phyloP scores from a whole-genome alignment of 2,329 filamentous ascomycete genomes.

The Cercospora brassicicola region DNA sequence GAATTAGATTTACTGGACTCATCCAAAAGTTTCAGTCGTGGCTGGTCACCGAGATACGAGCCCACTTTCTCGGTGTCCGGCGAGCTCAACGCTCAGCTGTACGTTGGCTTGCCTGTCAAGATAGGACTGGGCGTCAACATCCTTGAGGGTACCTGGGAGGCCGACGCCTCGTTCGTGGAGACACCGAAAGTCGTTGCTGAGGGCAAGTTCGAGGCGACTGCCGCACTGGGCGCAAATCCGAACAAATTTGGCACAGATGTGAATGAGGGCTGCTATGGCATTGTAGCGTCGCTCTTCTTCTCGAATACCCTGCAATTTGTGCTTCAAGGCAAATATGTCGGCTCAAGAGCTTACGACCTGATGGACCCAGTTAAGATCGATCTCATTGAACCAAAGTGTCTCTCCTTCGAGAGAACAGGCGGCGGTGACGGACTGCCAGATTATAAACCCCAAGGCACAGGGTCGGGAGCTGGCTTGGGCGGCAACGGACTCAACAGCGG shows the following conservation, averaged over 20 bases:
- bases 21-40: neutral
- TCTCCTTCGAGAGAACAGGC: neutral
- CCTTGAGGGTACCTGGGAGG: neutral
- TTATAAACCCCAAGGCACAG: neutral
- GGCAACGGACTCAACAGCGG: neutral
- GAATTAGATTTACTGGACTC: neutral
- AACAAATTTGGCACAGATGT: neutral
- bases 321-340: neutral
- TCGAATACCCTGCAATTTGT: neutral
- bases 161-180: neutral
- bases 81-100: neutral
- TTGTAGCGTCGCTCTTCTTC: neutral
- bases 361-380: neutral
- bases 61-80: neutral
- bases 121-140: neutral
- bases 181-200: neutral
- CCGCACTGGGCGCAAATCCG: neutral
- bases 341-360: neutral
- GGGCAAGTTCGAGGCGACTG: neutral
- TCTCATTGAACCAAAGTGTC: neutral
- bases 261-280: neutral
- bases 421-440: neutral
- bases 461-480: neutral
- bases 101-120: neutral
- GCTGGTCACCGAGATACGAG: neutral